Evolutionary conservation across 305 asterid species (phyloP).

Genomic region (Fraxinus latifolia): DNA sequence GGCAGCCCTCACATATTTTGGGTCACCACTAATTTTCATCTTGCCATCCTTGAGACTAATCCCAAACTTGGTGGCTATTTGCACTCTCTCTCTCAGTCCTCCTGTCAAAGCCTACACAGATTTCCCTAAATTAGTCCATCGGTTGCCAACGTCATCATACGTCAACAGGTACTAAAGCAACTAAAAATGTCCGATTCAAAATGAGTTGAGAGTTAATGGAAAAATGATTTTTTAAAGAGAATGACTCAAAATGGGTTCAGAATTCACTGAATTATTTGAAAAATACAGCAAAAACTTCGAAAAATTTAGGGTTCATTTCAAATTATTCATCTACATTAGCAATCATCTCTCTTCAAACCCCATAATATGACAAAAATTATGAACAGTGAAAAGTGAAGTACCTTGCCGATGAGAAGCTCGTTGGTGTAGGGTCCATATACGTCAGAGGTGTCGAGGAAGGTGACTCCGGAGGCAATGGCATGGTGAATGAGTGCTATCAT

Average conservation of each 20-base stretch:
- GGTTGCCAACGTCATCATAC: neutral
- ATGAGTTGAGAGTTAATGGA: too few relatives aligned
- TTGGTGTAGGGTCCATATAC: conserved; percentile 25
- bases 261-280: neutral
- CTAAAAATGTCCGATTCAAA: neutral
- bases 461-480: conserved; percentile 20
- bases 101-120: conserved; percentile 35
- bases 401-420: conserved; percentile 28
- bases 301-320: neutral
- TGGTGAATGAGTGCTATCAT: conserved; percentile 26
- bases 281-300: neutral
- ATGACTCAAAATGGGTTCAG: too few relatives aligned
- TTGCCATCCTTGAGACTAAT: conserved; percentile 10
- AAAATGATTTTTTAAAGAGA: too few relatives aligned
- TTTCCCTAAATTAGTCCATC: neutral
- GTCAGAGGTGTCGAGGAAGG: conserved; percentile 29
- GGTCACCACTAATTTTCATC: conserved; percentile 32
- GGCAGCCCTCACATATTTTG: conserved; percentile 38
- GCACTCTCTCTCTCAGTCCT: conserved; percentile 29
- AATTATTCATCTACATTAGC: neutral
- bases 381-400: neutral
- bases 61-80: conserved; percentile 39
- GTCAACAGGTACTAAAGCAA: neutral
- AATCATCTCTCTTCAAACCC: neutral
- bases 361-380: neutral